Conservation (phyloP, 1,284 basidiomycete species). For the Wallemia mellicola region DNA sequence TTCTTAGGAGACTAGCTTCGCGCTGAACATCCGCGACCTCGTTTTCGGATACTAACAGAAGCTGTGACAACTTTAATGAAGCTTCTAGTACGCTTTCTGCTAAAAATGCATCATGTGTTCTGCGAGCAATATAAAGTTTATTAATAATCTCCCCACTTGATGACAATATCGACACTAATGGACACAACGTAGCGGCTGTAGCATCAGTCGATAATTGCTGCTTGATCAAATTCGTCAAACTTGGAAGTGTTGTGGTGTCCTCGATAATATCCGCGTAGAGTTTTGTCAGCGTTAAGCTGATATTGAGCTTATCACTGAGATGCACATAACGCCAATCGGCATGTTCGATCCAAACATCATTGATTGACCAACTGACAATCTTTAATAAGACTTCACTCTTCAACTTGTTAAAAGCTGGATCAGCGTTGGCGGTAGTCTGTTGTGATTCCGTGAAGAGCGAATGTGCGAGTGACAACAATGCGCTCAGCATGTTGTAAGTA, state of each 20-base stretch:
- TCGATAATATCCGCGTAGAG: not conserved
- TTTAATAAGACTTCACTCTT: not conserved
- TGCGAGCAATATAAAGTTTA: not conserved
- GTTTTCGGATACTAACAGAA: too few species aligned
- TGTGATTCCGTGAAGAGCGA: not conserved
- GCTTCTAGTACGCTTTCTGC: not conserved
- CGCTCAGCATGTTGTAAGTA: not conserved
- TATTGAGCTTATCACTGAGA: not conserved
- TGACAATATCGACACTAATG: not conserved
- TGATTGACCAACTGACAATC: not conserved
- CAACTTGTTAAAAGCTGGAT: not conserved
- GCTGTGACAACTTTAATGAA: too few species aligned
- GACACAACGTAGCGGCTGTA: not conserved
- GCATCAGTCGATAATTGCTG: not conserved
- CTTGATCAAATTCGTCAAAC: not conserved
- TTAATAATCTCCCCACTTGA: not conserved
- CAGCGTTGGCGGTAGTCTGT: not conserved
- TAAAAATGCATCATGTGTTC: not conserved
- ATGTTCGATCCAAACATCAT: not conserved
- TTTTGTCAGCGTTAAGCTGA: not conserved
- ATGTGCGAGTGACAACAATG: not conserved
- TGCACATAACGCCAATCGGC: not conserved
- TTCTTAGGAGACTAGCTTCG: not conserved
- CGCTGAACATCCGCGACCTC: too few species aligned
- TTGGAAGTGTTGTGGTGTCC: not conserved